Base-by-base conservation (phyloP, 345 rosid species). In the Firmiana major region DNA sequence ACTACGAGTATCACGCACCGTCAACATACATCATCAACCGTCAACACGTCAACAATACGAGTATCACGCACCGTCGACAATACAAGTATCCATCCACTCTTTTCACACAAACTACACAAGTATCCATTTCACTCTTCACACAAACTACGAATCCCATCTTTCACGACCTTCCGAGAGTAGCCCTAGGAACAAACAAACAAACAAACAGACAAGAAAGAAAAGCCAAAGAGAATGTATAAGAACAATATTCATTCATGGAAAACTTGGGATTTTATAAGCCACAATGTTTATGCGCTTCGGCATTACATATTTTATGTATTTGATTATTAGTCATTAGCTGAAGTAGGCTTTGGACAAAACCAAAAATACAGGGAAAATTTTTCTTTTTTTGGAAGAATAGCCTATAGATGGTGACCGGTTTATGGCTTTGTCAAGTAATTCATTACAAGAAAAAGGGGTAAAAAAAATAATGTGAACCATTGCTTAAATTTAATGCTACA, bases 401-500 rank as follows among this genome's bases (percentile, higher is more conserved):
- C 63, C 79, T 76, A 76, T 65, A 66, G 64, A 40, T 71, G 8
- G 43, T 53, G 48, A 71, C 11, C 59, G 31, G 9, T 40, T 64
- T 76, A n/a, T 51, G 78, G 74, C 74, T 71, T 71, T 62, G 24
- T 63, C 74, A 80, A 77, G 79, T 79, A 78, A 83, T 84, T 81
- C 81, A 74, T 79, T 82, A 84, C 84, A 89, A 75, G 74, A 60
- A 57, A 57, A 65, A 71, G 42, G 24, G 1, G 9, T 0, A 40
- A 74, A 67, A 73, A 75, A 75, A 71, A 77, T 46, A 72, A 79
- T 71, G 81, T 78, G 83, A 84, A 38, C 48, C 74, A 77, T 45
- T 73, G 71, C 54, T 78, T 71, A 31, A 31, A 31, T 31, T 31
- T 31, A 78, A 66, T 74, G 85, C 89, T 83, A 84, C 84, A 81